A percentile compares a stretch with the other conserved stretches of the same genome.
Conservation (phyloP, 164 flowering plant genomes). For the Chimonanthus salicifolius region DNA sequence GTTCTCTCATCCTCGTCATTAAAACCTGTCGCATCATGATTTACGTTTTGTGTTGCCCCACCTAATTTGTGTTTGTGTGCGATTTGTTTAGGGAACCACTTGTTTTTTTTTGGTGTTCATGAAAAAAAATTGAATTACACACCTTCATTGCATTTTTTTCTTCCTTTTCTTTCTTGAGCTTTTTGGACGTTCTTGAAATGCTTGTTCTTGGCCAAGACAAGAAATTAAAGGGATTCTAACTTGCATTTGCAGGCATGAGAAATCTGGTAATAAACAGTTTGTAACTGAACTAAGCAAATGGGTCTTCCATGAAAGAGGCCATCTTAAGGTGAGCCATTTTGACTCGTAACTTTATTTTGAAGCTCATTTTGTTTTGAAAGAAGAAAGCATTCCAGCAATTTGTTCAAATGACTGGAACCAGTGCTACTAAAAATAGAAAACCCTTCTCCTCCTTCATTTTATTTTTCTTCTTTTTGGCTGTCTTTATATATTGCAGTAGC, state of each 20-base stretch:
- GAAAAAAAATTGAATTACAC: not conserved
- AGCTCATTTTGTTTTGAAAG: not conserved
- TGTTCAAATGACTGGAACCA: not conserved
- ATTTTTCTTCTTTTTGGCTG: not conserved
- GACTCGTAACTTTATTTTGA: not conserved
- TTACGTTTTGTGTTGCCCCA: too few species aligned
- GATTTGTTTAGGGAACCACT: too few species aligned
- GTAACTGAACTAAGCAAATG: constrained; percentile 91
- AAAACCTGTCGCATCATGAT: too few species aligned
- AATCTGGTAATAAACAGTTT: constrained; percentile 95
- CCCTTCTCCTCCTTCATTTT: too few species aligned
- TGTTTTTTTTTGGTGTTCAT: too few species aligned
- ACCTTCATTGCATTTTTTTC: not conserved
- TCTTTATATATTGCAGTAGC: not conserved
- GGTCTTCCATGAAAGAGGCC: constrained; percentile 99
- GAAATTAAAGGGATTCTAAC: constrained; percentile 7
- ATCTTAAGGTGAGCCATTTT: constrained; percentile 70
- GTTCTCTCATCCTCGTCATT: too few species aligned
- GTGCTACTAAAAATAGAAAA: not conserved
- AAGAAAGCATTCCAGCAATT: not conserved
- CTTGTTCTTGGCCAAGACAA: not conserved
- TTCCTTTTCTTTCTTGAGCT: too few species aligned
- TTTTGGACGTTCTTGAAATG: not conserved
- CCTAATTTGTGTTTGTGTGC: too few species aligned
- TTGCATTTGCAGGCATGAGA: constrained; percentile 56